Base-by-base conservation (phyloP, 352 stramenopile species). In the Pythium aquatile region DNA sequence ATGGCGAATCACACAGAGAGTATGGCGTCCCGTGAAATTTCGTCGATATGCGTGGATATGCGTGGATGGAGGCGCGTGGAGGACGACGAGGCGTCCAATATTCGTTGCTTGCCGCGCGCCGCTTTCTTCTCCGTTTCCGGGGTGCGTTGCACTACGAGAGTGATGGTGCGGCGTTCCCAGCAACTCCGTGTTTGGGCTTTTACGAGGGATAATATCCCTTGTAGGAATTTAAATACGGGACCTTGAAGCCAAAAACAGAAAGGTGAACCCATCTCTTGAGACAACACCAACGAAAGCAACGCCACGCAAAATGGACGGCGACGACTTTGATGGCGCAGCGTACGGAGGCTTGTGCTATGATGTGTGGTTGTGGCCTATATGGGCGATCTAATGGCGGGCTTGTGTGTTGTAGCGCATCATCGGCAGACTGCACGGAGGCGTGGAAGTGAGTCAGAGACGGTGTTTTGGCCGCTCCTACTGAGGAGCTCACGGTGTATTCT, bases 361-460 rank as follows among this genome's bases (percentile, higher is more conserved):
- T 58, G 9, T 58, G 33, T 16, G 53, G 14, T 10, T 56, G 6
- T 40, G 7, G 8, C 5, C 10, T 32, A 46, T 46, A 11, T 5
- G 39, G 39, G 39, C 5, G 7, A 14, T 48, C 40, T 28, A 5
- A 48, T 48, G 16, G 16, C 3, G 40, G 13, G 3, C 49, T 10
- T 33, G 20, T 49, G 20, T 28, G 7, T 47, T 35, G 7, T 29
- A 62, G 56, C 2, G n/a, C 56, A 37, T 5, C 48, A n/a, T 42
- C 48, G 33, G 48, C 55, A 37, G 59, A 72, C 5, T 63, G 57
- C 55, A 28, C 44, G 11, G 75, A 80, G 17, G 75, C 75, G 1
- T 83, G 78, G 78, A 86, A 76, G 73, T 79, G 46, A 28, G 76
- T 10, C 29, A 2, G 28, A 16, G 28, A 51, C 20, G 5, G 51